Evolutionary conservation across 345 rosid species (phyloP), one percentile per base, ranked within the genome.

Genomic region (Murraya paniculata): DNA sequence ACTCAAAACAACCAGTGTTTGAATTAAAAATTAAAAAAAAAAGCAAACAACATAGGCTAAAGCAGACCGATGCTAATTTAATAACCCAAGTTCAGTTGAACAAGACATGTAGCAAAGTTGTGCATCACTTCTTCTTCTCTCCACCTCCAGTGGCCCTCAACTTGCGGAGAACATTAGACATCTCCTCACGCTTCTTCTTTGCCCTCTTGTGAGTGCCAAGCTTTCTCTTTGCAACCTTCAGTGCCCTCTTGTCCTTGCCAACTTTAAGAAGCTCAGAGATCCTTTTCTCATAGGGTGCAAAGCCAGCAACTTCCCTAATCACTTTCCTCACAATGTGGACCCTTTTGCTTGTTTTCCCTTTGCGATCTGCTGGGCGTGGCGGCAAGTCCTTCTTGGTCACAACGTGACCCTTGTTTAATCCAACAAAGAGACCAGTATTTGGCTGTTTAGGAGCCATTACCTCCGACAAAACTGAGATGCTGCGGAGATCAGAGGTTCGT

Each of bases 201-300:
- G 97, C 98, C 79, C 95, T 91, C 85, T 94, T 94, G 94, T 94
- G 97, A 6, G 98, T 92, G 35, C 98, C 98, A 67, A 94, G 61
- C 92, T 94, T 94, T 78, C 95, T 83, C 83, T 92, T 94, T 13
- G 98, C 97, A 27, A 94, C 94, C 86, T 92, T 94, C 11, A 92
- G 81, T 4, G 96, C 98, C 36, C 96, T 81, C 88, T 92, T 94
- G 87, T 92, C 98, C 91, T 94, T 94, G 13, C 94, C 96, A 0
- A 94, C 97, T 80, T 92, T 92, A 55, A 92, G 82, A 78, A 94
- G 97, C 91, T 94, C 98, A 28, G 90, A 89, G 70, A 94, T 92
- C 35, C 97, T 88, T 88, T 91, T 94, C 88, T 92, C 98, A 31
- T 94, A 94, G 0, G 97, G 98, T 6, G 98, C 98, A 83, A 88